phyloP scores from a whole-genome alignment of 805 yeast species.

The Sugiyamaella qingdaonensis region DNA sequence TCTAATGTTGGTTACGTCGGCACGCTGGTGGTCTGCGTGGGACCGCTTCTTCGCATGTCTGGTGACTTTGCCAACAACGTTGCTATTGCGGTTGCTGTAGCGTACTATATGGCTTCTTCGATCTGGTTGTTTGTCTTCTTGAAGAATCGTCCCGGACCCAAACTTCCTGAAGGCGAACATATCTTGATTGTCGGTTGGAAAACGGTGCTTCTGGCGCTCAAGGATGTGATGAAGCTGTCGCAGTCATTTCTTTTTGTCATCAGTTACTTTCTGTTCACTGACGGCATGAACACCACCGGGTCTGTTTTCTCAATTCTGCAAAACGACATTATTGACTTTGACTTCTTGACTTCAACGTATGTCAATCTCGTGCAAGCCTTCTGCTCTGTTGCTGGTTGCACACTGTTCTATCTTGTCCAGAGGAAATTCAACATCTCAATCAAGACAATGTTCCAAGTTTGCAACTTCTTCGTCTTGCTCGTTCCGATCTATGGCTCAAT shows the following conservation, averaged over 20 bases:
- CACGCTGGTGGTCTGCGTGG: conserved; percentile 14
- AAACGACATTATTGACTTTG: conserved; percentile 14
- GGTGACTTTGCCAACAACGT: conserved; percentile 11
- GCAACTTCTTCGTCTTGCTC: conserved; percentile 11
- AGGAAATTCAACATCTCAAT: conserved; percentile 10
- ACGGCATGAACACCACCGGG: conserved; percentile 14
- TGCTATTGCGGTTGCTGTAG: conserved; percentile 13
- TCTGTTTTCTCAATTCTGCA: conserved; percentile 12
- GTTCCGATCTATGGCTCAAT: conserved; percentile 14
- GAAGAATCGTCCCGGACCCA: conserved; percentile 13
- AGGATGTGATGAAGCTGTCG: conserved; percentile 8
- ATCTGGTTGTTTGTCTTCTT: conserved; percentile 17
- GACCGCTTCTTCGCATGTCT: conserved; percentile 11
- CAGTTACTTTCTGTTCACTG: conserved; percentile 12
- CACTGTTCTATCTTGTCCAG: conserved; percentile 8
- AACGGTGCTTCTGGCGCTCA: conserved; percentile 9
- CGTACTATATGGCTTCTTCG: conserved; percentile 12
- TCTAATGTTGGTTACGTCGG: conserved; percentile 15
- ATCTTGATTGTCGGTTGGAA: conserved; percentile 8
- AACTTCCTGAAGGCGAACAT: conserved; percentile 12
- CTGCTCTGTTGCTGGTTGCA: conserved; percentile 12
- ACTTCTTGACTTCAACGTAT: conserved; percentile 13
- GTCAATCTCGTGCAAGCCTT: conserved; percentile 13
- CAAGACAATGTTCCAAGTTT: conserved; percentile 15
- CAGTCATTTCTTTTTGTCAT: conserved; percentile 12